Conservation (phyloP, 2,329 filamentous ascomycete genomes). For the Cordyceps cateniannulata region DNA sequence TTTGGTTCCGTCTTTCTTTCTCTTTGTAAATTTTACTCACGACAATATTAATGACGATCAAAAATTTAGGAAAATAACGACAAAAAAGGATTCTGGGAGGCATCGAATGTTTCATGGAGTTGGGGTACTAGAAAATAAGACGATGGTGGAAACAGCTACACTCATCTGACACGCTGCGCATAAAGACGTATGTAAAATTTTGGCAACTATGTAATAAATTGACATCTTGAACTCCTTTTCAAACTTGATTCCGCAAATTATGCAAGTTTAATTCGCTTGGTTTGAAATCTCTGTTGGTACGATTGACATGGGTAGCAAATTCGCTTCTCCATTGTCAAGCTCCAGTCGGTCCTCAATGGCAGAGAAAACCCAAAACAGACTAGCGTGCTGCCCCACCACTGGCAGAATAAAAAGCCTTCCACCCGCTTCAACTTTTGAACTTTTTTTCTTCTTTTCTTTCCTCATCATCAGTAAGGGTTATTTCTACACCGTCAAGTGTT, state of each 20-base stretch:
- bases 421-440: conserved; percentile 7
- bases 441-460: conserved; percentile 24
- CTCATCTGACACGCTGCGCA: not conserved
- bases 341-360: conserved; percentile 7
- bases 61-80: conserved; percentile 3
- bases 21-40: not conserved
- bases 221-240: not conserved
- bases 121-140: not conserved
- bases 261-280: not conserved
- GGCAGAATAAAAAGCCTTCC: conserved; percentile 7
- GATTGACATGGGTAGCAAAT: not conserved
- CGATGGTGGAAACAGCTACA: not conserved
- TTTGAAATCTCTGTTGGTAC: not conserved
- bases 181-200: not conserved
- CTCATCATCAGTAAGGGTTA: conserved; percentile 40
- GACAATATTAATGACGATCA: not conserved
- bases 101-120: conserved; percentile 2
- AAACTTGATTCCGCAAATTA: not conserved
- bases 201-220: not conserved
- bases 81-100: conserved; percentile 1
- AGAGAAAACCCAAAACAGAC: conserved; percentile 4
- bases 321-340: not conserved
- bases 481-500: conserved; percentile 47
- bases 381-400: conserved; percentile 8
- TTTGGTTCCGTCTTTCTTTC: not conserved